Base-by-base conservation (phyloP, 129 eudicot species). In the Kitagawia praeruptora region DNA sequence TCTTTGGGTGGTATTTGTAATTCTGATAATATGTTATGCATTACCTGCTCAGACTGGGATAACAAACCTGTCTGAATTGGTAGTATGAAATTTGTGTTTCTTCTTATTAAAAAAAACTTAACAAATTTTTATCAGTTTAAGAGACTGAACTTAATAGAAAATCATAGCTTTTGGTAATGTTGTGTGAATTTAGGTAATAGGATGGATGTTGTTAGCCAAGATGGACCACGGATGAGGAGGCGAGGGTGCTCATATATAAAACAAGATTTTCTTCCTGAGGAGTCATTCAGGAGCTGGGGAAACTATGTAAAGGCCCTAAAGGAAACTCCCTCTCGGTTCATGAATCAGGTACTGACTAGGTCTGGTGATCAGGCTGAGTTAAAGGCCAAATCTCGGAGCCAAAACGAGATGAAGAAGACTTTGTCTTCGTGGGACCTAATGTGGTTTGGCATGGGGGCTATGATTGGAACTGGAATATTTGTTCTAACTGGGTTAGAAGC, bases 381-480 rank as follows among this genome's bases (percentile, higher is more conserved):
- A 42, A 93, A 89, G 80, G 87, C 80, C 12, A 88, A 76, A 84
- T 82, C 85, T 0, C 80, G 91, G 75, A 95, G 98, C 77, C 87
- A 83, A 73, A 38, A 89, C 58, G 80, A 88, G 77, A 95, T 95
- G 98, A 92, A 90, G 87, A 90, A 72, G 82, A 89, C 91, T 3
- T 75, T 95, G 21, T 71, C 88, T 5, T 88, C 96, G 97, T 91
- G 98, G 98, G 98, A 94, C 77, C 83, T 94, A 2, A 91, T 91
- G 18, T 94, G 98, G 97, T 91, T 94, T 31, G 97, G 98, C 19
- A 87, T 94, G 90, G 98, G 98, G 0, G 92, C 98, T 12, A 96
- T 94, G 25, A 87, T 91, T 61, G 98, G 98, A 8, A 92, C 98
- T n/a, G 98, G 98, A 12, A 88, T 94, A 12, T 94, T 94, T 58